Conservation (phyloP, 2,329 filamentous ascomycete genomes). For the Golovinomyces cichoracearum region DNA sequence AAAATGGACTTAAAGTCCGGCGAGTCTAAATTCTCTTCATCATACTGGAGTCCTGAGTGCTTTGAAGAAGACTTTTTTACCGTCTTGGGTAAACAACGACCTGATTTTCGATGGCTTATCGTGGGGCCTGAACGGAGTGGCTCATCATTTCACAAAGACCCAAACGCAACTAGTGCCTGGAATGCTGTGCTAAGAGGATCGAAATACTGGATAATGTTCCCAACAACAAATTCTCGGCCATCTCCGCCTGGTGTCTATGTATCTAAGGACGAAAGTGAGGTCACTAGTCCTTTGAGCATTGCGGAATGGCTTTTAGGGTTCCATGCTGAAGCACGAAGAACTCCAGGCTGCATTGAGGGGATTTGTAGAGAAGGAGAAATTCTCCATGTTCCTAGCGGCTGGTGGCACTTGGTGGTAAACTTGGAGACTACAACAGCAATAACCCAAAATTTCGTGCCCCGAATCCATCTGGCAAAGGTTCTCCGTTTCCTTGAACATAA, state of each 20-base stretch:
- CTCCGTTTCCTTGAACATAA: slow-evolving; percentile 61
- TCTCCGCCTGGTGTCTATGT: slow-evolving; percentile 69
- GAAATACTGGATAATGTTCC: slow-evolving; percentile 99
- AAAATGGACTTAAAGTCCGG: slow-evolving; percentile 55
- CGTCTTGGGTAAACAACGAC: slow-evolving; percentile 49
- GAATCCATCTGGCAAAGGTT: slow-evolving; percentile 42
- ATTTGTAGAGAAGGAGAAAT: slow-evolving; percentile 68
- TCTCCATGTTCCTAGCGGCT: slow-evolving; percentile 73
- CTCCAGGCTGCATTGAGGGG: slow-evolving; percentile 58
- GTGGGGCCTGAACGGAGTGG: slow-evolving; percentile 67
- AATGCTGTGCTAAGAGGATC: slow-evolving; percentile 73
- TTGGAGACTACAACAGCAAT: slow-evolving; percentile 61
- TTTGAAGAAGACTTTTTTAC: slow-evolving; percentile 74
- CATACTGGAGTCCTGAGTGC: slow-evolving; percentile 57
- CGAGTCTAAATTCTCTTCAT: slow-evolving; percentile 19
- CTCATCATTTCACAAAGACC: slow-evolving; percentile 79
- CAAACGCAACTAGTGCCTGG: slow-evolving; percentile 57
- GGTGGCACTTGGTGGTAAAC: slow-evolving; percentile 94
- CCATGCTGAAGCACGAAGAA: slow-evolving; percentile 52
- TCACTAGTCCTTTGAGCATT: slow-evolving; percentile 80
- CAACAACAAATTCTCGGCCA: slow-evolving; percentile 26
- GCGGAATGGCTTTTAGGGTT: slow-evolving; percentile 90
- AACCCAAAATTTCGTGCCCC: slow-evolving; percentile 85
- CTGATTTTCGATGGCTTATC: slow-evolving; percentile 80
- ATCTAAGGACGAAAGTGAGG: slow-evolving; percentile 68